phyloP scores from a whole-genome alignment of 768 basidiomycete species.

The Collybia sordida region DNA sequence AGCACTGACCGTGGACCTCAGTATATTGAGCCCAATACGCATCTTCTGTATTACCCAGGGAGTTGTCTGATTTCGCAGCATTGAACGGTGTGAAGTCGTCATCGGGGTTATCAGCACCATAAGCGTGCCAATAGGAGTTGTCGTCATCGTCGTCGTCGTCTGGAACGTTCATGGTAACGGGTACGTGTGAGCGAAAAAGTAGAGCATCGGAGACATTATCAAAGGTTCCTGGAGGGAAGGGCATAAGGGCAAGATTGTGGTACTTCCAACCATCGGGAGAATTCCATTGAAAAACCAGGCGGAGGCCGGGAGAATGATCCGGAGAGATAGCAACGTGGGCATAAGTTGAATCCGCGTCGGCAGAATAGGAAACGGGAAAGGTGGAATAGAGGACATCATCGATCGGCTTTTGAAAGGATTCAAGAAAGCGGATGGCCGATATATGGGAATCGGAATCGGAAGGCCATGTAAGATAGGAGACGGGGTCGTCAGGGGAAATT shows the following conservation, averaged over 20 bases:
- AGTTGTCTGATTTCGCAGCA: conserved; percentile 14
- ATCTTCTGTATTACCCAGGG: conserved; percentile 41
- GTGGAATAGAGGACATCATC: conserved; percentile 38
- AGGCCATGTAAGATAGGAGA: conserved; percentile 72
- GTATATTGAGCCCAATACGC: conserved; percentile 80
- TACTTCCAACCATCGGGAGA: conserved; percentile 57
- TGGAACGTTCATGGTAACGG: conserved; percentile 13
- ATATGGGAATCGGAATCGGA: conserved; percentile 29
- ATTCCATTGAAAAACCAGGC: conserved; percentile 74
- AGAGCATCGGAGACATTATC: conserved; percentile 28
- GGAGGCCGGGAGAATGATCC: conserved; percentile 32
- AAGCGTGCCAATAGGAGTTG: conserved; percentile 70
- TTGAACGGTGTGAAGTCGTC: conserved; percentile 24
- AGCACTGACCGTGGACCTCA: conserved; percentile 58
- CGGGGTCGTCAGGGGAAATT: conserved; percentile 46
- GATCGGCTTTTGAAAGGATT: conserved; percentile 28
- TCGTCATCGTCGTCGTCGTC: conserved; percentile 41
- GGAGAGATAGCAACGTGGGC: conserved; percentile 57
- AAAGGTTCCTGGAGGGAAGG: conserved; percentile 53
- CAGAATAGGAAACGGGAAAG: conserved; percentile 28
- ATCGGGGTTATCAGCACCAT: conserved; percentile 54
- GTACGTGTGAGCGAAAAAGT: conserved; percentile 23
- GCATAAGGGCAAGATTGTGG: conserved; percentile 68
- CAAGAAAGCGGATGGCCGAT: conserved; percentile 39
- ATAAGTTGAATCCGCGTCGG: conserved; percentile 50